Evolutionary conservation across 2,329 filamentous ascomycete species (phyloP), one percentile per base, ranked within the genome.

Genomic region (Penicillium occitanis): DNA sequence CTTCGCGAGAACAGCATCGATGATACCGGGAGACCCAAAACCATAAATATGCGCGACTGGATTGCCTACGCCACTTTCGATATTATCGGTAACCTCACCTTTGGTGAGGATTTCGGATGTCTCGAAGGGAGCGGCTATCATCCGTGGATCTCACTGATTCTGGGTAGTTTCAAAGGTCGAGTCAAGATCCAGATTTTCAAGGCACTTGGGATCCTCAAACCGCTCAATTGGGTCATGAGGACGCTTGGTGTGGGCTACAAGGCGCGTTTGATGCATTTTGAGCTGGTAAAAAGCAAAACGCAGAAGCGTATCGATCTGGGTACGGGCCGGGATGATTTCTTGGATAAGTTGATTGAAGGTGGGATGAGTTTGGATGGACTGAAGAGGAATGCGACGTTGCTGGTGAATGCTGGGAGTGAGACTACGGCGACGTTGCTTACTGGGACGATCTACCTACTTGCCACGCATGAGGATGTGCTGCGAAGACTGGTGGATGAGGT

Each of bases 131-230:
- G n/a, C 42, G n/a, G 42, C 6, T 46, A 46, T 10, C 42, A 19
- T 22, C n/a, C n/a, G 3, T 55, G 28, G 28, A 35, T 35, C 19
- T 30, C 51, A 17, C 50, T 53, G n/a, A 30, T 53, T 33, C 25
- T 53, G 50, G 50, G 50, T n/a, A 53, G 50, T 17, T 53, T 53
- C 17, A 53, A 53, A 53, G 50, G 50, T 30, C 50, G 50, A 53
- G 50, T 53, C 22, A 53, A 53, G 50, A 53, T 53, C n/a, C 50
- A 53, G 30, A 53, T 53, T 17, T 53, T 53, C 50, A 53, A 53
- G 50, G 50, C 50, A 7, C 50, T 53, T 30, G 50, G 50, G 10
- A 53, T 53, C 50, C 50, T 53, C 14, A 53, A 6, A 30, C 50
- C 50, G 11, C 14, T 30, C 13, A 53, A 53, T 53, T 53, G 19